Conservation (phyloP, 805 yeast genomes). For the Clavispora vitiphila region DNA sequence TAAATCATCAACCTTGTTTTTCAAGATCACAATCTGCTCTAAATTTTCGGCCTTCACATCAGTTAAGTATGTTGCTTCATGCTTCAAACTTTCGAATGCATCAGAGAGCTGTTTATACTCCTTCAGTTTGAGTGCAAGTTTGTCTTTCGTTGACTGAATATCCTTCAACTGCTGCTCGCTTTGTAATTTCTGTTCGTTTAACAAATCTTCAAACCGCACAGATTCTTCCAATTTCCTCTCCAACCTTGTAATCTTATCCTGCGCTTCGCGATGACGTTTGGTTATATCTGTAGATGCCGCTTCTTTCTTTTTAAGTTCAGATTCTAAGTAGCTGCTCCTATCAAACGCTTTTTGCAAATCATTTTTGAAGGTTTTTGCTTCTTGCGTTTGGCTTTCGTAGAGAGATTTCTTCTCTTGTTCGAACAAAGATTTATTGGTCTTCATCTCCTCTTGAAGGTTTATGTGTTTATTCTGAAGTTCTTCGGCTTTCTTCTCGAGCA, state of each 20-base stretch:
- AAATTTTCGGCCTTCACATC: constrained; percentile 24
- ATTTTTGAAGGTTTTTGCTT: background rate
- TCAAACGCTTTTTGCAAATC: constrained; percentile 1
- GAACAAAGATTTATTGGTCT: background rate
- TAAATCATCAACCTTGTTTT: constrained; percentile 18
- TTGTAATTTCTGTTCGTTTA: background rate
- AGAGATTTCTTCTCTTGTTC: background rate
- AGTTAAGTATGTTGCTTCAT: constrained; percentile 18
- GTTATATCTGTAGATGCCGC: background rate
- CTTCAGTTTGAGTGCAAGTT: constrained; percentile 3
- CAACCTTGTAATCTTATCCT: background rate
- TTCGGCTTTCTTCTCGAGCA: background rate
- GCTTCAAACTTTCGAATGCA: constrained; percentile 16
- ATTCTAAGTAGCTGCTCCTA: constrained; percentile 1
- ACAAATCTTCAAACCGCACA: background rate
- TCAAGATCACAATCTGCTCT: constrained; percentile 22
- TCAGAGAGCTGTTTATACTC: constrained; percentile 5
- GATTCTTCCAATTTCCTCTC: background rate
- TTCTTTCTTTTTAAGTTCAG: constrained; percentile 1
- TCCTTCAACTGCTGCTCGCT: constrained; percentile 1
- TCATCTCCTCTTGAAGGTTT: background rate
- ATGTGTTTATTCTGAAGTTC: background rate
- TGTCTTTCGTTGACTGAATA: constrained; percentile 2
- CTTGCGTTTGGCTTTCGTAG: background rate
- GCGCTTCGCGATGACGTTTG: background rate